A percentile compares a stretch with the other conserved stretches of the same genome.
Evolutionary conservation across 75 land plant genomes (phyloP).

Genomic region (Sequoia sempervirens): DNA sequence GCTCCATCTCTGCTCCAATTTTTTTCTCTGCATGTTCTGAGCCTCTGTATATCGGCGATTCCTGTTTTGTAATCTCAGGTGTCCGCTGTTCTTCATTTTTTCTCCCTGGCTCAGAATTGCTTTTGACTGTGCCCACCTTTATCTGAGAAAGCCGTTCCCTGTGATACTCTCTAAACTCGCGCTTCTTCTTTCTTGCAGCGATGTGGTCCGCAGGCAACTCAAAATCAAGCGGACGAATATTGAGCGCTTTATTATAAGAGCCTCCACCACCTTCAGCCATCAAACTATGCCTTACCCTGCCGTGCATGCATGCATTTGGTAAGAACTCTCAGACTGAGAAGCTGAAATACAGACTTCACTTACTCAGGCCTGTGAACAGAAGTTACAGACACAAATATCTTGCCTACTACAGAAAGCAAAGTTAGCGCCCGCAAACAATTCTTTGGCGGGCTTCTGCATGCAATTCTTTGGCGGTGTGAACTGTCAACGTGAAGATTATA

Average conservation of each 20-base stretch:
- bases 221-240: background rate
- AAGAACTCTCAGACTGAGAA: no score
- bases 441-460: no score
- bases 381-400: no score
- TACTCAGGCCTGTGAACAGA: no score
- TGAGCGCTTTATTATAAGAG: background rate
- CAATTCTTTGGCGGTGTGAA: no score
- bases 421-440: no score
- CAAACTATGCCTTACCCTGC: background rate
- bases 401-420: no score
- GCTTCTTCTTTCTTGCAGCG: background rate
- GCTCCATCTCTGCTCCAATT: no score
- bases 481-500: no score
- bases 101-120: background rate
- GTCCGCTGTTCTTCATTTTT: background rate
- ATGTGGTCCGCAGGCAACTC: background rate
- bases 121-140: background rate
- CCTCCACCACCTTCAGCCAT: background rate
- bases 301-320: no score
- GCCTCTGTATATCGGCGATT: constrained; percentile 44
- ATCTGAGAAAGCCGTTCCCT: background rate
- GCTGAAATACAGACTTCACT: no score
- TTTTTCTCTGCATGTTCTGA: constrained; percentile 55
- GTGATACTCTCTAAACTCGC: background rate
- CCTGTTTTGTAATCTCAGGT: constrained; percentile 32